Percentiles rank a stretch among this genome's conserved stretches.
These are phyloP conservation scores for Gynostemma pentaphyllum DNA, from an alignment of 306 rosid species.

Conservation along the genomic window DNA sequence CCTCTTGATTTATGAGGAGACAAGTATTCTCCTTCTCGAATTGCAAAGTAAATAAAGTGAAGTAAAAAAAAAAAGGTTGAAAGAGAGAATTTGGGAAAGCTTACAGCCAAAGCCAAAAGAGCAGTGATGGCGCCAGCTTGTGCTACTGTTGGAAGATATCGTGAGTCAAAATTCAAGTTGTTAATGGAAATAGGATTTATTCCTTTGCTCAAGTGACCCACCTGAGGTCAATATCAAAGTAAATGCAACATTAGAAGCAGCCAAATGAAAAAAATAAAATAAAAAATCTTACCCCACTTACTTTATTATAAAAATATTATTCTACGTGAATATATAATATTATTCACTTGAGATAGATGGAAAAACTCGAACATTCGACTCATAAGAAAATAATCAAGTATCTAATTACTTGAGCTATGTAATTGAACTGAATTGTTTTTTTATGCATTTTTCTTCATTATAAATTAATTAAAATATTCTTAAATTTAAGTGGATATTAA, in stretches of 20 bases:
- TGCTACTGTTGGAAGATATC: slow-evolving; percentile 29
- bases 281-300: neutral
- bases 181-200: slow-evolving; percentile 54
- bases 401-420: no score
- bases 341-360: no score
- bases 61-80: neutral
- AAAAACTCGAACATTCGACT: no score
- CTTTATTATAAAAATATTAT: no score
- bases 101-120: slow-evolving; percentile 69
- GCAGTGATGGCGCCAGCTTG: slow-evolving; percentile 53
- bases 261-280: neutral
- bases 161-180: slow-evolving; percentile 30
- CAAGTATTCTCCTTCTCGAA: no score
- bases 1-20: no score
- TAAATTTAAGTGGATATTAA: no score
- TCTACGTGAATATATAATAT: no score
- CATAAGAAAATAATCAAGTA: no score
- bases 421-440: no score
- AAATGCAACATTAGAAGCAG: neutral
- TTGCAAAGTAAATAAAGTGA: neutral
- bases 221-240: slow-evolving; percentile 26
- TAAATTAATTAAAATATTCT: no score
- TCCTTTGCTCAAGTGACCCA: slow-evolving; percentile 71
- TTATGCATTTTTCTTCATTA: no score
- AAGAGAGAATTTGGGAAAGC: neutral